Percentiles rank a stretch among this genome's conserved stretches.
Conservation (phyloP, 768 basidiomycete genomes). For the Amyloporia xantha region DNA sequence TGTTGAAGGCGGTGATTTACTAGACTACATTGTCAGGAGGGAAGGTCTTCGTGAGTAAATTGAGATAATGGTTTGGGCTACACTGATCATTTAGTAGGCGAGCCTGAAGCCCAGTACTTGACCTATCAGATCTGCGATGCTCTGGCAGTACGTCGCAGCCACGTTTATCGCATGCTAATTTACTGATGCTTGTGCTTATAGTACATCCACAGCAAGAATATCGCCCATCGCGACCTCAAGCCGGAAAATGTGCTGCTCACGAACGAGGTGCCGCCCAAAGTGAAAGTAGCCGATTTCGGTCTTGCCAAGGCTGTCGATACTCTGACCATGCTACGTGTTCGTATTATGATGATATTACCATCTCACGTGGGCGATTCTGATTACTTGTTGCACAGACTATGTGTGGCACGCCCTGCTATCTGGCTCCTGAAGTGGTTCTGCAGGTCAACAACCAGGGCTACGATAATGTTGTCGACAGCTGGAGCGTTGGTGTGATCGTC, state of each 20-base stretch:
- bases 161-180: not conserved
- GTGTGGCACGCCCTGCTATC: constrained; percentile 94
- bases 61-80: not conserved
- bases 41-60: constrained; percentile 52
- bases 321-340: constrained; percentile 66
- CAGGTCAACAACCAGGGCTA: constrained; percentile 67
- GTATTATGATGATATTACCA: constrained; percentile 19
- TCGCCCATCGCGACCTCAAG: constrained; percentile 92
- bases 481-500: constrained; percentile 94
- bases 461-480: constrained; percentile 86
- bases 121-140: constrained; percentile 83
- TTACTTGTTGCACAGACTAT: constrained; percentile 64
- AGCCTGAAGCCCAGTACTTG: constrained; percentile 56
- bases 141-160: constrained; percentile 46
- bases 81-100: constrained; percentile 28
- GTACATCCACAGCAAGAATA: constrained; percentile 69
- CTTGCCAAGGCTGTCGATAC: constrained; percentile 88
- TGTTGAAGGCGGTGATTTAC: constrained; percentile 82
- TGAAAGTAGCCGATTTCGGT: constrained; percentile 95
- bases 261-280: constrained; percentile 51
- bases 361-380: not conserved
- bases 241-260: constrained; percentile 93
- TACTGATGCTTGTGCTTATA: constrained; percentile 9
- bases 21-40: constrained; percentile 65
- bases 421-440: constrained; percentile 86